Evolutionary conservation across 192 early-diverging fungal species (phyloP), one percentile per base, ranked within the genome.

Genomic region (Mortierella hygrophila): DNA sequence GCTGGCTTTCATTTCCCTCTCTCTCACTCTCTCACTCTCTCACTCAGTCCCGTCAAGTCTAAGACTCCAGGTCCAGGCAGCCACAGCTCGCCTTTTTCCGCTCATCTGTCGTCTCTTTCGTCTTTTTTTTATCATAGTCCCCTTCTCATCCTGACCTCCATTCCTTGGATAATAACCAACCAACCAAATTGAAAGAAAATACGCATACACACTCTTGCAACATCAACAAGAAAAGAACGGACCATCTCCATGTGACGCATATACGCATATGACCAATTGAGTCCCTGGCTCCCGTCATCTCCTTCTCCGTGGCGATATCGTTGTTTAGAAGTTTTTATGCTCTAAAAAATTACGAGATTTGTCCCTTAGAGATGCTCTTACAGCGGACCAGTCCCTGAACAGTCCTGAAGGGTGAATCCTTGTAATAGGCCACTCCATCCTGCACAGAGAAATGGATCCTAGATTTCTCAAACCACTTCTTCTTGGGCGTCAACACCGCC

Each of bases 401-500:
- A 9, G 84, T 81, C 76, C 32, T 80, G 54, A 86, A 86, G 6
- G 84, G 84, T 32, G 84, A 81, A 47, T 54, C 79, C 68, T 86
- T 86, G 72, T 86, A 86, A 49, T 86, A 86, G 1, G 84, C 84
- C 0, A 86, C 72, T 18, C 84, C 84, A 49, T 86, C 79, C 72
- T 63, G 76, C 10, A 86, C 84, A 23, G 75, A 80, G 38, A 86
- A 86, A 41, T 86, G 75, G 1, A 74, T 32, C 41, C 68, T 80
- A 10, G 84, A 40, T 46, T 86, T 86, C 41, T 86, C 84, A 75
- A 86, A 86, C 84, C 84, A 86, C 54, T 86, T 86, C 63, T 79
- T 79, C 71, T 86, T 86, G 16, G 84, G 84, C 6, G 84, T 86
- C 57, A 86, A 68, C 0, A 86, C 71, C 4, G 84, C 38, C 18